These are phyloP conservation scores for Themeda triandra DNA, from an alignment of 176 grass and related monocot species.

Conservation along the genomic window DNA sequence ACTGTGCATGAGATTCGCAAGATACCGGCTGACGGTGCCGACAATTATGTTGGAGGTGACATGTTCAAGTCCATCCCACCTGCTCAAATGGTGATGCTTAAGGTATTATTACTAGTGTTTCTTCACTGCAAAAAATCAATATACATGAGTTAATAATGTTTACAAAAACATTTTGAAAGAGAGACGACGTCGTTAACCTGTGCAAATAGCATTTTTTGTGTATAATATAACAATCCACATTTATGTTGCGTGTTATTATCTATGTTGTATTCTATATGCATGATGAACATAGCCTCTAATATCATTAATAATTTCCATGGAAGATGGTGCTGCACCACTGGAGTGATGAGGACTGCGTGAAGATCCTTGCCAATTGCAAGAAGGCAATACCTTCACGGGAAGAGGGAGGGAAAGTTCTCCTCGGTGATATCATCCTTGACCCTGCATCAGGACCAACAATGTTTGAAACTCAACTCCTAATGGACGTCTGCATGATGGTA, in stretches of 20 bases:
- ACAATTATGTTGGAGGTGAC: conserved; percentile 38
- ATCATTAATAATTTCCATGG: neutral
- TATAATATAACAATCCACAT: too few relatives aligned
- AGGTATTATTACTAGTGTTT: neutral
- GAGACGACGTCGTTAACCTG: too few relatives aligned
- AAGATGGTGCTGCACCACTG: conserved; percentile 40
- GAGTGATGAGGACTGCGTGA: conserved; percentile 41
- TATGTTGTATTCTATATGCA: neutral
- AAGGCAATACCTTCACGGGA: conserved; percentile 32
- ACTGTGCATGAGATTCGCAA: conserved; percentile 28
- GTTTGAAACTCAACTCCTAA: conserved; percentile 22
- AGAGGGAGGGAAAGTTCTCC: conserved; percentile 30
- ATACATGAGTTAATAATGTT: neutral
- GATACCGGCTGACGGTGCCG: neutral
- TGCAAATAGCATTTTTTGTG: too few relatives aligned
- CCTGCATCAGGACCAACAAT: neutral
- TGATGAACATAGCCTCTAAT: neutral
- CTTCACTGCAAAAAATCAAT: neutral
- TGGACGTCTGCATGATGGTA: conserved; percentile 41
- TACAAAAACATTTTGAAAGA: too few relatives aligned
- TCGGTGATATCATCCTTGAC: conserved; percentile 25
- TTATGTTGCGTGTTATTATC: neutral
- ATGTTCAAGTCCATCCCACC: conserved; percentile 46
- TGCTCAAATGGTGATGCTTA: conserved; percentile 39
- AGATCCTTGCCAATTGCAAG: conserved; percentile 38